Percentiles rank a stretch among this genome's conserved stretches.
These are phyloP conservation scores for Marchantia polymorpha DNA, from an alignment of 225 moss, liverwort and hornwort species.

Conservation along the genomic window DNA sequence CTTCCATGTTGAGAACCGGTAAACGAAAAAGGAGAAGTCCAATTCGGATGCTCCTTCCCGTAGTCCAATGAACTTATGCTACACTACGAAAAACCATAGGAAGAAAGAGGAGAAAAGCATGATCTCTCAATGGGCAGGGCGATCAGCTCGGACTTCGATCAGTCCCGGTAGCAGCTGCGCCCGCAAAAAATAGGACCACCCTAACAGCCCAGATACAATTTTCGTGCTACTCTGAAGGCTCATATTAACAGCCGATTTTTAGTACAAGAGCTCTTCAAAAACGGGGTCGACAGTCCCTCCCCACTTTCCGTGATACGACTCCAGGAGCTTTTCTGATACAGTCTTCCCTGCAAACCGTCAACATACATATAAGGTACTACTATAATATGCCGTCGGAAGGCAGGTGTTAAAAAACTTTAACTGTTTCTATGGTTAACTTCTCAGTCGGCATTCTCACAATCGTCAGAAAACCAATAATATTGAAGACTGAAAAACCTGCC, in stretches of 20 bases:
- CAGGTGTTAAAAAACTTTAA: not conserved
- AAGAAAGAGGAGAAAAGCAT: not conserved
- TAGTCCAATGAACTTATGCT: not conserved
- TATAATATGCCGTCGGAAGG: not conserved
- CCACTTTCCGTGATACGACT: conserved; percentile 78
- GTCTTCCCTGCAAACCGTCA: conserved; percentile 54
- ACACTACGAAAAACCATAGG: not conserved
- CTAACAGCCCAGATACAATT: not conserved
- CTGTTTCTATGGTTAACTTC: too few relatives aligned
- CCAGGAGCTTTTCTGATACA: conserved; percentile 71
- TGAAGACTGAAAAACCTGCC: too few relatives aligned
- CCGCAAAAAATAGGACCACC: conserved; percentile 21
- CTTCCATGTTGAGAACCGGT: not conserved
- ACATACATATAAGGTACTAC: not conserved
- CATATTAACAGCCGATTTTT: not conserved
- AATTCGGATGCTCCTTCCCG: not conserved
- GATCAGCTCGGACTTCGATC: not conserved
- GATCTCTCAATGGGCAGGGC: conserved; percentile 13
- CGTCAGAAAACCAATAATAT: too few relatives aligned
- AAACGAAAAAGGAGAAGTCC: not conserved
- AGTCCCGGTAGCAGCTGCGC: not conserved
- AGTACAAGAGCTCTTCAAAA: conserved; percentile 76
- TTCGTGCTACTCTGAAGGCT: not conserved
- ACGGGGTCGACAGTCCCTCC: conserved; percentile 63
- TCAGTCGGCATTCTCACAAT: too few relatives aligned